Percentiles rank a stretch among this genome's conserved stretches.
Evolutionary conservation across 2,329 filamentous ascomycete species (phyloP).

Genomic region (Apiospora saccharicola): DNA sequence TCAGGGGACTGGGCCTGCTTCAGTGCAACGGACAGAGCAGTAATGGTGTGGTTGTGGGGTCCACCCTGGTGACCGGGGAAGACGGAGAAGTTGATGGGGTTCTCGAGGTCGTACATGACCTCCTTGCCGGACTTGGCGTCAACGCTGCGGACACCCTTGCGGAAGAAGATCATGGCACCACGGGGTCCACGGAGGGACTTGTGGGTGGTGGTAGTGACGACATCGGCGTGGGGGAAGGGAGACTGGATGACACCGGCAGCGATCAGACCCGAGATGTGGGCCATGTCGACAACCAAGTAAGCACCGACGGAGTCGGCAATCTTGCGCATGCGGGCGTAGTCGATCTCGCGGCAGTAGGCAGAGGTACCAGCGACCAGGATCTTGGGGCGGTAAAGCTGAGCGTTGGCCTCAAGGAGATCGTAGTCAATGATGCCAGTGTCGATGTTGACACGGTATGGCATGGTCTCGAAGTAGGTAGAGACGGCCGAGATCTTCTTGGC

Average conservation of each 20-base stretch:
- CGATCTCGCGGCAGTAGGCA: constrained; percentile 97
- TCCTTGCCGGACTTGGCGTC: constrained; percentile 92
- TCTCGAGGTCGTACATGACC: constrained; percentile 90
- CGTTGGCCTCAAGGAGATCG: constrained; percentile 88
- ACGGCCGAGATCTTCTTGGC: constrained; percentile 97
- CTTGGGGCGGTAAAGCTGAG: constrained; percentile 92
- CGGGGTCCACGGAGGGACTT: constrained; percentile 97
- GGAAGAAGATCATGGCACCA: constrained; percentile 99
- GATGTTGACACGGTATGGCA: constrained; percentile 91
- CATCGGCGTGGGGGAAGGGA: constrained; percentile 90
- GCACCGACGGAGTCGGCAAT: constrained; percentile 93
- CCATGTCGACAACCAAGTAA: constrained; percentile 97
- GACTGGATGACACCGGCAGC: constrained; percentile 92
- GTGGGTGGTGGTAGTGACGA: constrained; percentile 98
- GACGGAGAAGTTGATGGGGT: constrained; percentile 97
- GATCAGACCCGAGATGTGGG: constrained; percentile 96
- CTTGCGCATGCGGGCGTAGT: constrained; percentile 95
- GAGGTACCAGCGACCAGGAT: constrained; percentile 95
- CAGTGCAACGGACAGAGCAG: constrained; percentile 90
- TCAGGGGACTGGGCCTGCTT: constrained; percentile 91
- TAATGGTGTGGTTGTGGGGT: constrained; percentile 99
- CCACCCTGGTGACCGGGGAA: constrained; percentile 99
- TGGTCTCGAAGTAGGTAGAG: constrained; percentile 98
- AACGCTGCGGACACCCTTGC: constrained; percentile 90
- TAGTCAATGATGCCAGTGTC: constrained; percentile 98